phyloP scores from a whole-genome alignment of 176 grass and related monocot species.

The Aegilops bicornis region DNA sequence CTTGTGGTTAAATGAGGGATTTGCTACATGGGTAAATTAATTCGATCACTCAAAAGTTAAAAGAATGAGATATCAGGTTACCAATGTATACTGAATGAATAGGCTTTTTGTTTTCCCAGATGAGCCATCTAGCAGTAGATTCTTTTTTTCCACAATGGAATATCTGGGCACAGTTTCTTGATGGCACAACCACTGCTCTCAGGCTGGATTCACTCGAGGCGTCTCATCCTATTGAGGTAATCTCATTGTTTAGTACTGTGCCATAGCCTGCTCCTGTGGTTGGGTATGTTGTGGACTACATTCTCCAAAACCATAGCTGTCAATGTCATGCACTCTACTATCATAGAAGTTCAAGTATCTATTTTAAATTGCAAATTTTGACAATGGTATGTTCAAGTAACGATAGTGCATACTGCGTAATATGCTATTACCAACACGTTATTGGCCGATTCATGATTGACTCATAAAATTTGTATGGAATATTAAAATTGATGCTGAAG shows the following conservation, averaged over 20 bases:
- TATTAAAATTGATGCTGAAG: constrained; percentile 15
- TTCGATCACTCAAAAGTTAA: not conserved
- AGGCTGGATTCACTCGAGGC: constrained; percentile 57
- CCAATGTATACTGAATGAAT: constrained; percentile 2
- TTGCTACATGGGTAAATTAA: constrained; percentile 73
- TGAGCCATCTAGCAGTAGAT: constrained; percentile 64
- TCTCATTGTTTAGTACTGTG: not conserved
- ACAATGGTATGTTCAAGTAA: not conserved
- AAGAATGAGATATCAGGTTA: not conserved
- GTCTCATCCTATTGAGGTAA: constrained; percentile 91
- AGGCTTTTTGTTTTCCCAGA: constrained; percentile 32
- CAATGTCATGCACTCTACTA: constrained; percentile 5
- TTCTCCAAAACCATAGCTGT: not conserved
- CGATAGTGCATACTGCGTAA: not conserved
- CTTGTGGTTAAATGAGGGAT: constrained; percentile 79
- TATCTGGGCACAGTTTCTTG: constrained; percentile 68
- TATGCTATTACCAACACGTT: not conserved
- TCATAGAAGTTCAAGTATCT: not conserved
- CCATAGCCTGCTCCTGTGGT: not conserved
- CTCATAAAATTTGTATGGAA: constrained; percentile 6
- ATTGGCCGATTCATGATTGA: not conserved
- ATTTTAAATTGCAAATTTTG: constrained; percentile 1
- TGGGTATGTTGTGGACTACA: not conserved
- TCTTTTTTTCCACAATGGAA: constrained; percentile 70
- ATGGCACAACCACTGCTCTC: constrained; percentile 42